Percentiles rank a stretch among this genome's conserved stretches.
Evolutionary conservation across 495 filamentous ascomycete genomes (phyloP).

Genomic region (Cetradonia linearis): DNA sequence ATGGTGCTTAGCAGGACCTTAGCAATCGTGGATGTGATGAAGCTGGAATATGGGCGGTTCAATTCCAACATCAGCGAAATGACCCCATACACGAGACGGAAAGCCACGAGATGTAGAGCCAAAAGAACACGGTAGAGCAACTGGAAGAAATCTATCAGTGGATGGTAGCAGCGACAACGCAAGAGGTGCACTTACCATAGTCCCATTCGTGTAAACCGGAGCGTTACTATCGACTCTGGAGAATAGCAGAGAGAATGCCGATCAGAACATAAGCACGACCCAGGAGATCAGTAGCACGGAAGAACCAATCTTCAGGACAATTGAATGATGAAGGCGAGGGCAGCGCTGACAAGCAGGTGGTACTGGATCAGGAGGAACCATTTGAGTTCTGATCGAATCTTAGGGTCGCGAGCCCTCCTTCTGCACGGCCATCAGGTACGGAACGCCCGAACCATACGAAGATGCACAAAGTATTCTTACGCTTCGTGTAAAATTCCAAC

Average conservation of each 20-base stretch:
- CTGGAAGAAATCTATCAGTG: slow-evolving; percentile 13
- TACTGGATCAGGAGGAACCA: slow-evolving; percentile 21
- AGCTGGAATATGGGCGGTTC: neutral
- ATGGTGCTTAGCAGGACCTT: slow-evolving; percentile 28
- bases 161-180: neutral
- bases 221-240: slow-evolving; percentile 1
- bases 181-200: slow-evolving; percentile 14
- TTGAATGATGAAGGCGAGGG: slow-evolving; percentile 27
- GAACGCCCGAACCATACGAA: neutral
- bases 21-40: slow-evolving; percentile 26
- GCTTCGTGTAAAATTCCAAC: slow-evolving; percentile 35
- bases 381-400: slow-evolving; percentile 22
- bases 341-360: slow-evolving; percentile 25
- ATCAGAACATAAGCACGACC: slow-evolving; percentile 26
- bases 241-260: slow-evolving; percentile 22
- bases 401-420: slow-evolving; percentile 15
- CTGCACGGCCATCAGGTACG: neutral
- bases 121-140: slow-evolving; percentile 27
- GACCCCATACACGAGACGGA: slow-evolving; percentile 27
- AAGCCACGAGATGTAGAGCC: slow-evolving; percentile 27
- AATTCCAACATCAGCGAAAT: slow-evolving; percentile 26
- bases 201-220: slow-evolving; percentile 18
- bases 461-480: slow-evolving; percentile 23
- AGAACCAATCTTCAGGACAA: slow-evolving; percentile 29
- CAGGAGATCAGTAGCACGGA: slow-evolving; percentile 30